A percentile compares a stretch with the other conserved stretches of the same genome.
Evolutionary conservation across 371 early-diverging fungal species (phyloP).

Genomic region (Lichtheimia ornata): DNA sequence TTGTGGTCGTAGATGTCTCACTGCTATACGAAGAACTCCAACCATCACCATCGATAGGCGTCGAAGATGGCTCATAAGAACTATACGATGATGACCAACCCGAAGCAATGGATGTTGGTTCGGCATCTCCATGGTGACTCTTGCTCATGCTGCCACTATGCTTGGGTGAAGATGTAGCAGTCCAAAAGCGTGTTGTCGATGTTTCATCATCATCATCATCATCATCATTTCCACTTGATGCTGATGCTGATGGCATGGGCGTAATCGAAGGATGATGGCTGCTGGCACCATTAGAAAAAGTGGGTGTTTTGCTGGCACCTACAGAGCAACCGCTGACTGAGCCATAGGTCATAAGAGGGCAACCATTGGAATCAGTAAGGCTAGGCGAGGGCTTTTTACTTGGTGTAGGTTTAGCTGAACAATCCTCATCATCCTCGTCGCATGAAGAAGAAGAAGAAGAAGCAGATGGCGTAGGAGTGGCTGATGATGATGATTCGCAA

Average conservation of each 20-base stretch:
- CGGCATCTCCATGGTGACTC: conserved; percentile 5
- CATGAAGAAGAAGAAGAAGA: conserved; percentile 1
- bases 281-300: background rate
- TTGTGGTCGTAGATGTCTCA: too few relatives aligned
- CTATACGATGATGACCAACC: conserved; percentile 8
- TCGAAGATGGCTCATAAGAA: background rate
- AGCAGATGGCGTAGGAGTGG: background rate
- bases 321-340: conserved; percentile 3
- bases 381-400: conserved; percentile 3
- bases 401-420: conserved; percentile 6
- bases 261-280: background rate
- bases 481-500: background rate
- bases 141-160: background rate
- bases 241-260: conserved; percentile 1
- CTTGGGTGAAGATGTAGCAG: background rate
- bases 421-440: conserved; percentile 8
- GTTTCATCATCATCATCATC: conserved; percentile 5
- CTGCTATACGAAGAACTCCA: too few relatives aligned
- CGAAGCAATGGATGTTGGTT: conserved; percentile 1
- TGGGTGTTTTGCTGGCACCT: background rate
- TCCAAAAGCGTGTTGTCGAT: background rate
- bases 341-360: conserved; percentile 2
- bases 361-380: conserved; percentile 1
- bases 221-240: background rate
- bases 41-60: background rate